A percentile compares a stretch with the other conserved stretches of the same genome.
Evolutionary conservation across 495 filamentous ascomycete genomes (phyloP).

Genomic region (Podospora comata): DNA sequence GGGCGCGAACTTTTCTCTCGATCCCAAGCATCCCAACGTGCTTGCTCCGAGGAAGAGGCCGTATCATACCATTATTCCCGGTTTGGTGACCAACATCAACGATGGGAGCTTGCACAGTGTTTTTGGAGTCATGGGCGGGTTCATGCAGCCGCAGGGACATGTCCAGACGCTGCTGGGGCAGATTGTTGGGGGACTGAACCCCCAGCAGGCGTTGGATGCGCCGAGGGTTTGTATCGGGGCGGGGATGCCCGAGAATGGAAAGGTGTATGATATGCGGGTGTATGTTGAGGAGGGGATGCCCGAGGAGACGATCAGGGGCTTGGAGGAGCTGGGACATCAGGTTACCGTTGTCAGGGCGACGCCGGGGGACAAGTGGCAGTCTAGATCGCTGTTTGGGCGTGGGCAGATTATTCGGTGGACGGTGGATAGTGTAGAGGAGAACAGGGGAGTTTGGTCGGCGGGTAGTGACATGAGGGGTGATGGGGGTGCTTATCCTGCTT

Average conservation of each 20-base stretch:
- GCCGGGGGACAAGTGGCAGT: constrained; percentile 58
- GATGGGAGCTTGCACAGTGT: constrained; percentile 75
- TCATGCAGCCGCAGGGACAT: constrained; percentile 98
- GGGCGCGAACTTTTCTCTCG: constrained; percentile 76
- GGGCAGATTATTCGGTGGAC: constrained; percentile 79
- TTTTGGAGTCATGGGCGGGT: constrained; percentile 96
- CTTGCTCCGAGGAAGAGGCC: constrained; percentile 82
- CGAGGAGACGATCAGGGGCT: constrained; percentile 59
- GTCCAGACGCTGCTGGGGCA: constrained; percentile 92
- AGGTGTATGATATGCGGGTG: constrained; percentile 46
- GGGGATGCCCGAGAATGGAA: constrained; percentile 53
- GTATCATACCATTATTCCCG: constrained; percentile 97
- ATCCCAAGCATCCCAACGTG: constrained; percentile 67
- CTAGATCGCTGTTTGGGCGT: constrained; percentile 75
- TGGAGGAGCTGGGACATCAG: constrained; percentile 69
- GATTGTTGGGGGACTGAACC: constrained; percentile 76
- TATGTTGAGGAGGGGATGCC: constrained; percentile 84
- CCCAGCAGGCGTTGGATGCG: constrained; percentile 87
- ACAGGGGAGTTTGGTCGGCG: constrained; percentile 68
- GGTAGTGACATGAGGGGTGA: constrained; percentile 90
- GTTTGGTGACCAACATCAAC: constrained; percentile 71
- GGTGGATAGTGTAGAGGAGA: constrained; percentile 61
- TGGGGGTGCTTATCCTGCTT: constrained; percentile 71
- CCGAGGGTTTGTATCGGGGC: constrained; percentile 81
- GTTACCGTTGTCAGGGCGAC: constrained; percentile 56